Conservation (phyloP, 306 rosid species). For the Hippophae tibetana region DNA sequence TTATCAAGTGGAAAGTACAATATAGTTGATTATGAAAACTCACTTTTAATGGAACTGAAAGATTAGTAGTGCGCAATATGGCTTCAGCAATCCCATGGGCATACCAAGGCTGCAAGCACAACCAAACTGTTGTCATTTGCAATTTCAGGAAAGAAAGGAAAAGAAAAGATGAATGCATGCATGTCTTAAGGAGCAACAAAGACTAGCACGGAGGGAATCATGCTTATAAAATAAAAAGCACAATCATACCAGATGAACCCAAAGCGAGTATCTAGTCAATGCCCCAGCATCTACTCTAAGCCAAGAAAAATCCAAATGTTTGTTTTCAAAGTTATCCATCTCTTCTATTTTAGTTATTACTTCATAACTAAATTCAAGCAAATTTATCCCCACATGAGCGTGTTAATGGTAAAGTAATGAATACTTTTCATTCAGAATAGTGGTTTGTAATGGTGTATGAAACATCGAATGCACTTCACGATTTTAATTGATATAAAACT, state of each 20-base stretch:
- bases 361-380: too few relatives aligned
- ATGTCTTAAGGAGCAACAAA: not conserved
- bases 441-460: too few relatives aligned
- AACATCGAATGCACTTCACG: too few relatives aligned
- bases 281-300: too few relatives aligned
- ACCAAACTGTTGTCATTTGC: not conserved
- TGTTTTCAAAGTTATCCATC: too few relatives aligned
- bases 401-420: too few relatives aligned
- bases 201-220: not conserved
- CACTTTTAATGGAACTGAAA: constrained; percentile 92
- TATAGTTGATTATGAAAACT: constrained; percentile 22
- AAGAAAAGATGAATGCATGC: not conserved
- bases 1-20: not conserved
- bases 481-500: too few relatives aligned
- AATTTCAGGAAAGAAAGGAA: constrained; percentile 3
- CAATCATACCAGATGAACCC: not conserved
- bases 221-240: not conserved
- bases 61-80: constrained; percentile 93
- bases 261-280: too few relatives aligned
- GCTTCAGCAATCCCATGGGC: constrained; percentile 97
- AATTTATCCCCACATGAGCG: too few relatives aligned
- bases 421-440: too few relatives aligned
- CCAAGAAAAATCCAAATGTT: too few relatives aligned
- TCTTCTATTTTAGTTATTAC: too few relatives aligned
- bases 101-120: constrained; percentile 79